Base-by-base conservation (phyloP, 2,329 filamentous ascomycete species). In the Aphanocladium album region DNA sequence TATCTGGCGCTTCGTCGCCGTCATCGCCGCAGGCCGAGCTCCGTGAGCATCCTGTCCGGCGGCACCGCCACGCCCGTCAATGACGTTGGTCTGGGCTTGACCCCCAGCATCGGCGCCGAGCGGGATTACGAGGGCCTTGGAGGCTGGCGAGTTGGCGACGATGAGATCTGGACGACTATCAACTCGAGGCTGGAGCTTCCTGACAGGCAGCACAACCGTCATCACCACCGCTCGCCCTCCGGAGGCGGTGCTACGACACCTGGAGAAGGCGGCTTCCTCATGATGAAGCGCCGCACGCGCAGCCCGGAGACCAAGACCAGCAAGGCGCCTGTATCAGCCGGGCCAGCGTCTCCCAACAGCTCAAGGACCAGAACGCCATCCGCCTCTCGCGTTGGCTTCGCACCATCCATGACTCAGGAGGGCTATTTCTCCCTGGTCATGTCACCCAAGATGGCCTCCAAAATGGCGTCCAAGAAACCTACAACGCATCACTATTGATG, bases 101-200 rank as follows among this genome's bases (percentile, higher is more conserved):
- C 77, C 16, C 77, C 80, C 8, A 80, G 77, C 62, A 70, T 81
- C 37, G 82, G 82, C 0, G 71, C 81, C 3, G 78, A 81, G 57
- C 74, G 83, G 33, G 83, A 86, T 67, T 86, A 80, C 64, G 83
- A 86, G 64, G 83, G 83, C 8, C 71, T 86, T 2, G 83, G 83
- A 19, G 83, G 83, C 2, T 86, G 83, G 82, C 74, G 82, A 52
- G 64, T 84, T 17, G 70, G 72, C 14, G 67, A 80, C 58, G 79
- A 82, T 30, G 73, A 79, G 43, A 66, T 76, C 35, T 83, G 81
- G 81, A 78, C 77, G 19, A 78, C 76, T 49, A 81, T 83, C 63
- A 83, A 83, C 64, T 81, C 80, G 1, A 72, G 80, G 12, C 72
- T 82, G 8, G 79, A 82, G 63, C 68, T 83, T 16, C 79, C 79